Base-by-base conservation (phyloP, 2,329 filamentous ascomycete genomes). In the Raffaelea ambrosiae region DNA sequence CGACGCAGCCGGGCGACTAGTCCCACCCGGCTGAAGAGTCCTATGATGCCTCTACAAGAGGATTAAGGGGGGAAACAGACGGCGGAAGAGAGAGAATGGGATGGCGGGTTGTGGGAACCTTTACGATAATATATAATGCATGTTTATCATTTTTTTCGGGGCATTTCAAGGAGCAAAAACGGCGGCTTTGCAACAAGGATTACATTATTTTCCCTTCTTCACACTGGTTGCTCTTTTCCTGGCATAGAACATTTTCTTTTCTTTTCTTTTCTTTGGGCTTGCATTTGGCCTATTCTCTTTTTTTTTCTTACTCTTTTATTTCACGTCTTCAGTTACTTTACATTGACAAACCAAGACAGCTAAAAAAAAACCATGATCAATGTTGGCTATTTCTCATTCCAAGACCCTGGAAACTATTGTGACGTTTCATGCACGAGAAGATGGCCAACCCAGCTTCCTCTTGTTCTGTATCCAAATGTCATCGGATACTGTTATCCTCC, bases 21-120 rank as follows among this genome's bases (percentile, higher is more conserved):
- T 56, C 77, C 76, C 9, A 81, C 79, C 10, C 68, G 79, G 56
- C 55, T 73, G 52, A 82, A 81, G 61, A 81, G 76, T 51, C 75
- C 77, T 1, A 59, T 76, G 68, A 64, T 68, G 40, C 69, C 76
- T 16, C 52, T 77, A 46, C 61, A 70, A 51, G 72, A 63, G 46
- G 56, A 60, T 40, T 64, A 55, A 18, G 18, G 43, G 21, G n/a
- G 36, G 19, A 14, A 13, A 29, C 26, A n/a, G n/a, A n/a, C n/a
- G n/a, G n/a, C n/a, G n/a, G n/a, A n/a, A n/a, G n/a, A n/a, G n/a
- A n/a, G n/a, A n/a, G n/a, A n/a, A 29, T 29, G 26, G 13, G 26
- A 7, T 29, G 26, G 26, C 7, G 7, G 26, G 7, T 29, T 29
- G 26, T 7, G 13, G 7, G 13, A 29, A 13, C 26, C 13, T 29